phyloP scores from a whole-genome alignment of 1,139 yeast species.

The Debaryomyces singareniensis region DNA sequence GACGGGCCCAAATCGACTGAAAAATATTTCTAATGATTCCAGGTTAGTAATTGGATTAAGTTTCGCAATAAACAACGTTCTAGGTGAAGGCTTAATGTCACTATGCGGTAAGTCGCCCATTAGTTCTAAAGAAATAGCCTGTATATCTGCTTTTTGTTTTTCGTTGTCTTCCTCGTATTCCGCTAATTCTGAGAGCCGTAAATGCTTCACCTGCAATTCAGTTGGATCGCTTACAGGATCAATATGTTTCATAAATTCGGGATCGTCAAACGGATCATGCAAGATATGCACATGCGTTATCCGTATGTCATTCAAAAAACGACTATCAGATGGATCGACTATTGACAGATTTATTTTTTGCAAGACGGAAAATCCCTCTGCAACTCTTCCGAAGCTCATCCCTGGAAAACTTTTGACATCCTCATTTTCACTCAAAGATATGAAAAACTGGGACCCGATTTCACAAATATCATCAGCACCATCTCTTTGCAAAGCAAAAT shows the following conservation, averaged over 20 bases:
- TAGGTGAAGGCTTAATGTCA: conserved; percentile 54
- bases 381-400: conserved; percentile 41
- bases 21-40: conserved; percentile 48
- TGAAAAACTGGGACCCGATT: conserved; percentile 23
- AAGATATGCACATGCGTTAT: conserved; percentile 45
- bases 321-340: conserved; percentile 20
- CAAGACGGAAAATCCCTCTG: conserved; percentile 45
- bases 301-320: conserved; percentile 46
- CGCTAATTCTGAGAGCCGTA: conserved; percentile 7
- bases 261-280: conserved; percentile 49
- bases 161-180: conserved; percentile 3
- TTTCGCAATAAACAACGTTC: conserved; percentile 56
- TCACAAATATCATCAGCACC: not conserved
- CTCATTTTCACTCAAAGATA: conserved; percentile 17
- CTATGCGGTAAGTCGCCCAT: conserved; percentile 62
- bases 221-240: conserved; percentile 5
- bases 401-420: conserved; percentile 4
- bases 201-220: conserved; percentile 8
- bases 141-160: conserved; percentile 4
- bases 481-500: conserved; percentile 19
- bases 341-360: conserved; percentile 36
- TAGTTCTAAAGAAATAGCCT: conserved; percentile 54
- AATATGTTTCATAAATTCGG: conserved; percentile 3
- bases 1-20: conserved; percentile 55
- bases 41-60: conserved; percentile 54